Percentiles rank a stretch among this genome's conserved stretches.
Conservation (phyloP, 768 basidiomycete species). For the Obba rivulosa region DNA sequence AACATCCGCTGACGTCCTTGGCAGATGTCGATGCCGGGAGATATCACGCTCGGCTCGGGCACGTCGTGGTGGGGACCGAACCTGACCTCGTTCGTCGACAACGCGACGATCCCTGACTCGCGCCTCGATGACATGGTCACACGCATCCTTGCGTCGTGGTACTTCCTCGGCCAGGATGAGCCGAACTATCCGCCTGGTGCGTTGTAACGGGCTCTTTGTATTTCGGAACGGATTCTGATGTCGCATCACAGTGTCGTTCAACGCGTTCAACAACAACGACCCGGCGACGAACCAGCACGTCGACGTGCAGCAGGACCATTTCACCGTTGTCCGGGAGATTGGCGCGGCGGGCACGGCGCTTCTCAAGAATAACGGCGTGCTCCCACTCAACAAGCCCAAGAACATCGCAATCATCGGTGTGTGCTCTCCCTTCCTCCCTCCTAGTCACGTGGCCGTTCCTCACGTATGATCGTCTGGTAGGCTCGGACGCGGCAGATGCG, state of each 20-base stretch:
- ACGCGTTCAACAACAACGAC: slow-evolving; percentile 51
- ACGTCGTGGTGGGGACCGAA: slow-evolving; percentile 63
- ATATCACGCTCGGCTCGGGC: slow-evolving; percentile 43
- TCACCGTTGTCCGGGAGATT: slow-evolving; percentile 61
- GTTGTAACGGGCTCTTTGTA: background rate
- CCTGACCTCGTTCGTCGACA: slow-evolving; percentile 61
- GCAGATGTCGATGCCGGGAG: slow-evolving; percentile 72
- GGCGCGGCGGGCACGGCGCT: slow-evolving; percentile 71
- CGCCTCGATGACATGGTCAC: slow-evolving; percentile 80
- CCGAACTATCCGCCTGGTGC: slow-evolving; percentile 47
- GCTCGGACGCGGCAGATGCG: slow-evolving; percentile 44
- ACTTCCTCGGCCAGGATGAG: slow-evolving; percentile 58
- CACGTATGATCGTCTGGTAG: slow-evolving; percentile 16
- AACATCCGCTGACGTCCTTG: background rate
- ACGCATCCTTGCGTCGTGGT: slow-evolving; percentile 72
- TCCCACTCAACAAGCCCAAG: slow-evolving; percentile 57
- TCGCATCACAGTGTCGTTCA: slow-evolving; percentile 50
- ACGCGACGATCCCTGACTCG: slow-evolving; percentile 61
- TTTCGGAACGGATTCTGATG: background rate
- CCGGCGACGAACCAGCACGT: slow-evolving; percentile 53
- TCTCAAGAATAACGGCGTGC: slow-evolving; percentile 61
- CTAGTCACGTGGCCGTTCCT: slow-evolving; percentile 1
- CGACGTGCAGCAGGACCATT: slow-evolving; percentile 69
- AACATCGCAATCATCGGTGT: slow-evolving; percentile 58
- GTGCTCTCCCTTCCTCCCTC: slow-evolving; percentile 34